Evolutionary conservation across 78 protist species (phyloP).

Genomic region (Corallochytrium limacisporum): DNA sequence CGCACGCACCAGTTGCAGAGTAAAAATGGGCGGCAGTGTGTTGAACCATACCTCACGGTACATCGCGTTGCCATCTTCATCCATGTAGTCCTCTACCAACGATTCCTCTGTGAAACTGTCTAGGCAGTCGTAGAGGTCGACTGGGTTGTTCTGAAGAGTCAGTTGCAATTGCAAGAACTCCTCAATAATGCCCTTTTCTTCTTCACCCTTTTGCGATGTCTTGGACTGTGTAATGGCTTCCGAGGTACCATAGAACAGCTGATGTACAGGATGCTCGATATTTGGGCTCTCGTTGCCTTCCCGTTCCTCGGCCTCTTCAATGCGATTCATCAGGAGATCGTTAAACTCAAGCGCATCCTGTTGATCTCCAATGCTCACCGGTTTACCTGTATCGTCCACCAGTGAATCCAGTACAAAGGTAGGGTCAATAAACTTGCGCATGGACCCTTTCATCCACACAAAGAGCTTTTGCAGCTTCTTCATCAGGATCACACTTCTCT

Average conservation of each 20-base stretch:
- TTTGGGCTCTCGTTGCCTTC: too few relatives aligned
- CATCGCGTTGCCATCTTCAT: too few relatives aligned
- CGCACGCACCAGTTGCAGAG: slow-evolving; percentile 1
- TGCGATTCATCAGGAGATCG: not conserved
- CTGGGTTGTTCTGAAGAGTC: too few relatives aligned
- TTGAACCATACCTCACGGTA: not conserved
- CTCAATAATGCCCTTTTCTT: too few relatives aligned
- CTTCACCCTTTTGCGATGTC: too few relatives aligned
- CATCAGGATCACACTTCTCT: not conserved
- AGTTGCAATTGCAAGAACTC: too few relatives aligned
- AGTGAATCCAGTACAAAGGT: not conserved
- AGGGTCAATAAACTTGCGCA: not conserved
- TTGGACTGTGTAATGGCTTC: too few relatives aligned
- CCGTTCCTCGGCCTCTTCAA: not conserved
- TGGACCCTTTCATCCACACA: not conserved
- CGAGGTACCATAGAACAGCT: too few relatives aligned
- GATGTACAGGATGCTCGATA: too few relatives aligned
- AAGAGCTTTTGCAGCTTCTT: not conserved
- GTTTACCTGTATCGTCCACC: not conserved
- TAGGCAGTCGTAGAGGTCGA: too few relatives aligned
- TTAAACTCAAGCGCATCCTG: slow-evolving; percentile 1
- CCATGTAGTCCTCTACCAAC: too few relatives aligned
- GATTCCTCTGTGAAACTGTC: too few relatives aligned
- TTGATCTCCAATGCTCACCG: not conserved
- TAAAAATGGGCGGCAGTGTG: not conserved